phyloP scores from a whole-genome alignment of 495 filamentous ascomycete species.

The Entonaema liquescens region DNA sequence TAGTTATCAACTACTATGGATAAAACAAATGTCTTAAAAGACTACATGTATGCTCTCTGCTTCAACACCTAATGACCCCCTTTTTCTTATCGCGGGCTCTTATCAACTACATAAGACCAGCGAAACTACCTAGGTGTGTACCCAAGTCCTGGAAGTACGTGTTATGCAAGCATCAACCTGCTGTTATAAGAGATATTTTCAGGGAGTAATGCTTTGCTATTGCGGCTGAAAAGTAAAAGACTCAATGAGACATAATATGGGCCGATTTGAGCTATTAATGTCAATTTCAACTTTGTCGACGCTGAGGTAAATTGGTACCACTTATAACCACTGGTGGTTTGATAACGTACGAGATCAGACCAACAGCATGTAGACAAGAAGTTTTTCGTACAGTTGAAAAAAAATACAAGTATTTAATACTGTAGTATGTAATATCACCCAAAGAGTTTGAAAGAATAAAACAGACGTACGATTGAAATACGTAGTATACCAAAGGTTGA shows the following conservation, averaged over 20 bases:
- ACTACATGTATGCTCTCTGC: no score
- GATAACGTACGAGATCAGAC: background rate
- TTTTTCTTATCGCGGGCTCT: background rate
- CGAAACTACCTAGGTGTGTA: no score
- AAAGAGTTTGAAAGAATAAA: background rate
- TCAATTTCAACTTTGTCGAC: background rate
- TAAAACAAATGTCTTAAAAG: no score
- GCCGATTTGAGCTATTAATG: background rate
- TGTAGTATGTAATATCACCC: background rate
- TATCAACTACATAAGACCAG: background rate
- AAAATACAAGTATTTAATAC: background rate
- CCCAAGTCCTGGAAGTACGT: background rate
- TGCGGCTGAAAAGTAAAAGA: background rate
- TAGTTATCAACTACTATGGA: no score
- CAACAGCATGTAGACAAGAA: background rate
- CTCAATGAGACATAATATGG: background rate
- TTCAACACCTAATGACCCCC: no score
- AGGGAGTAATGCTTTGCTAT: background rate
- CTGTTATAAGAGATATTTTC: background rate
- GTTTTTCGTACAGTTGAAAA: background rate
- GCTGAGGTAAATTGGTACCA: background rate
- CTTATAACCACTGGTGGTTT: background rate
- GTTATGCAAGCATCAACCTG: background rate
- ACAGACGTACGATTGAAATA: background rate
- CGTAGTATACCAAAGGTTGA: background rate